These are phyloP conservation scores for Solanum sitiens DNA, from an alignment of 257 asterid species.

Conservation along the genomic window DNA sequence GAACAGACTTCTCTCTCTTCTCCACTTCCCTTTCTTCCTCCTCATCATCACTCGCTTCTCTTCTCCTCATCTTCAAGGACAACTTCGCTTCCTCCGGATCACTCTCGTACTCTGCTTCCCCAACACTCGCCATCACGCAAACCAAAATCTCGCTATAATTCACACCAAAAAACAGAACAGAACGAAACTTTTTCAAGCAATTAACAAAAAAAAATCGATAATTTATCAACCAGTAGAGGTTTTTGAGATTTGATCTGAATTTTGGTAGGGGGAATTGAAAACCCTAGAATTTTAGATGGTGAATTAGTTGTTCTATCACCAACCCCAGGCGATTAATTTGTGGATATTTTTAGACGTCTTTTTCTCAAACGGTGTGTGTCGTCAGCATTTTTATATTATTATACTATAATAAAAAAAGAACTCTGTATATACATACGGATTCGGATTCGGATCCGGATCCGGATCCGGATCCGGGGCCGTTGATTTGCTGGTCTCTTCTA, in stretches of 20 bases:
- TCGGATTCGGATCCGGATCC: background rate
- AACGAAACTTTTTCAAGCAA: background rate
- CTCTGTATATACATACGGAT: background rate
- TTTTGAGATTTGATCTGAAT: background rate
- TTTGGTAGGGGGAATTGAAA: background rate
- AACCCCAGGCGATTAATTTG: background rate
- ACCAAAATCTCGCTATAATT: background rate
- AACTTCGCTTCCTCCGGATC: constrained; percentile 94
- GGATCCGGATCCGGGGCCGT: background rate
- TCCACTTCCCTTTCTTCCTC: constrained; percentile 31
- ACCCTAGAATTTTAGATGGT: constrained; percentile 1
- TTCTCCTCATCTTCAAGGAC: constrained; percentile 77
- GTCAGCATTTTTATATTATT: background rate
- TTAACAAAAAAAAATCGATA: background rate
- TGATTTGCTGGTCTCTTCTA: background rate
- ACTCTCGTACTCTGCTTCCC: constrained; percentile 68
- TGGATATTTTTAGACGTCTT: background rate
- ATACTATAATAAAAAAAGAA: no score
- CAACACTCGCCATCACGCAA: constrained; percentile 27
- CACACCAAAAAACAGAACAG: background rate
- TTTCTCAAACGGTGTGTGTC: background rate
- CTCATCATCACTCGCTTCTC: constrained; percentile 91
- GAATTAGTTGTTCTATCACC: background rate
- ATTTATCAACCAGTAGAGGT: background rate
- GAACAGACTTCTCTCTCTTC: constrained; percentile 14